Evolutionary conservation across 108 stramenopile species (phyloP).

Genomic region (Schizochytrium sp.): DNA sequence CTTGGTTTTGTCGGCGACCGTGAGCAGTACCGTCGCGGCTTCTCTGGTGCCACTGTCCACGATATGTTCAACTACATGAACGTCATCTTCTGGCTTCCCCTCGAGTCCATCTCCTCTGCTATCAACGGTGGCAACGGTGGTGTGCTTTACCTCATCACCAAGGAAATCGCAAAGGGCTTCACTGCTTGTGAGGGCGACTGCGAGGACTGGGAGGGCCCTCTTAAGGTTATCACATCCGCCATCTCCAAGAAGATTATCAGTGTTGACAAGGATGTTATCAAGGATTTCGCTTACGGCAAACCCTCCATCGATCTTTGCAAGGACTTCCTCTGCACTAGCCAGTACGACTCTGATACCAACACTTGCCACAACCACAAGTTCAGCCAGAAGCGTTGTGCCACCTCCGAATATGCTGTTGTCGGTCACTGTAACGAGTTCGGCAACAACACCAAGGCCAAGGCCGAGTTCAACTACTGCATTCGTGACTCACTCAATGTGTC

Average conservation of each 20-base stretch:
- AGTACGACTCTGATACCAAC: not conserved
- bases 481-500: no score
- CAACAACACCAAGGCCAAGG: no score
- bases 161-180: constrained; percentile 69
- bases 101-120: constrained; percentile 77
- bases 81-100: constrained; percentile 82
- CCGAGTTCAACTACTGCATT: no score
- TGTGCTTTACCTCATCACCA: constrained; percentile 72
- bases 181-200: not conserved
- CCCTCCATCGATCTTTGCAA: not conserved
- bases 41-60: constrained; percentile 90
- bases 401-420: not conserved
- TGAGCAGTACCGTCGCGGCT: constrained; percentile 86
- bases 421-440: no score
- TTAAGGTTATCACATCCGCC: constrained; percentile 84
- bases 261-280: constrained; percentile 84
- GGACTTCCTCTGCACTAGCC: not conserved
- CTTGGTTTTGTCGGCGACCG: constrained; percentile 88
- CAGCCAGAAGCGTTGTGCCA: not conserved
- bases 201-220: constrained; percentile 82
- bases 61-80: constrained; percentile 89
- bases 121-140: constrained; percentile 52
- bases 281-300: constrained; percentile 77
- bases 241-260: constrained; percentile 80
- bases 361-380: not conserved